Evolutionary conservation across 2,329 filamentous ascomycete species (phyloP).

Genomic region (Zasmidium citrigriseum): DNA sequence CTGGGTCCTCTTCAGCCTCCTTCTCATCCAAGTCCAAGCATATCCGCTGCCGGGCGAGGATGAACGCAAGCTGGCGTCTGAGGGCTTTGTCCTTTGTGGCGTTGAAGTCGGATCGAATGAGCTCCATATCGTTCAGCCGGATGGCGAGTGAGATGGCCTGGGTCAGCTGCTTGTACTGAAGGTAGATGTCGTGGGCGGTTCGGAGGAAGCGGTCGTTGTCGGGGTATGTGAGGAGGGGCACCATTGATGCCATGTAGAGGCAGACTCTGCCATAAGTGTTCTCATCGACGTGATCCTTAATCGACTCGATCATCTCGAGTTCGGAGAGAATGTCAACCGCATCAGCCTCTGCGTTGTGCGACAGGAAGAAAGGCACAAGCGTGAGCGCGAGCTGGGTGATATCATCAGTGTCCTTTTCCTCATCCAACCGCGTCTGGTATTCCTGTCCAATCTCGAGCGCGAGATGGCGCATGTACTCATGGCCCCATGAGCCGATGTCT

Average conservation of each 20-base stretch:
- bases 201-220: conserved; percentile 95
- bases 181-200: conserved; percentile 91
- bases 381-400: conserved; percentile 80
- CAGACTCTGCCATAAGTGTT: conserved; percentile 93
- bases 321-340: conserved; percentile 97
- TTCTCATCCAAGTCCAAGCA: conserved; percentile 68
- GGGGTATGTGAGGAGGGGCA: conserved; percentile 93
- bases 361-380: conserved; percentile 90
- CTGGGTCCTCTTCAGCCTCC: conserved; percentile 67
- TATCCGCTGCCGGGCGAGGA: conserved; percentile 89
- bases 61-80: conserved; percentile 91
- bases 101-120: conserved; percentile 81
- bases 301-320: conserved; percentile 92
- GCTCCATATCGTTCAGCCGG: conserved; percentile 75
- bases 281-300: conserved; percentile 86
- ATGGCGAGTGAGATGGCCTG: conserved; percentile 95
- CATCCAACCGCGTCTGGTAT: conserved; percentile 81
- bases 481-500: conserved; percentile 95
- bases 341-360: conserved; percentile 97
- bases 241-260: conserved; percentile 98
- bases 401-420: conserved; percentile 81
- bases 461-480: conserved; percentile 95
- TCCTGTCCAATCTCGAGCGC: conserved; percentile 95
- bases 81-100: conserved; percentile 77
- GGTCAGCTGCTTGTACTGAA: conserved; percentile 86